Conservation (phyloP, 2,329 filamentous ascomycete species). For the Pseudopyrenochaeta lycopersici region DNA sequence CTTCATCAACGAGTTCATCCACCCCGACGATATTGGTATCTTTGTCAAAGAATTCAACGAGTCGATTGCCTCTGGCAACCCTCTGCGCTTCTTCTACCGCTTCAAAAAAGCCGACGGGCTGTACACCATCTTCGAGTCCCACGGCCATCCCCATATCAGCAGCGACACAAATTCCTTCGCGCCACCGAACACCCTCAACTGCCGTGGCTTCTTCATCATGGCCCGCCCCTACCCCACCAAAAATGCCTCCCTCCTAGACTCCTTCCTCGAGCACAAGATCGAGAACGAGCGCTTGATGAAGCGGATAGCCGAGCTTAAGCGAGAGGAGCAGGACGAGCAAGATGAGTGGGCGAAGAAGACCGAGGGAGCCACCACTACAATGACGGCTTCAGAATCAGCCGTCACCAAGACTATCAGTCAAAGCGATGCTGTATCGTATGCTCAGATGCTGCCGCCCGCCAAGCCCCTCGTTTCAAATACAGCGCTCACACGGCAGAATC, state of each 20-base stretch:
- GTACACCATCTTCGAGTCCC: constrained; percentile 86
- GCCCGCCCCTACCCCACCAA: constrained; percentile 88
- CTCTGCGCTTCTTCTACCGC: constrained; percentile 85
- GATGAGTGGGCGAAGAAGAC: constrained; percentile 71
- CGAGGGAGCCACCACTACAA: constrained; percentile 47
- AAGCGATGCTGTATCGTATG: constrained; percentile 52
- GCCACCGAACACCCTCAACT: constrained; percentile 69
- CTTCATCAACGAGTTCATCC: constrained; percentile 83
- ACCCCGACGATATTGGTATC: constrained; percentile 82
- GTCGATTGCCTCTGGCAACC: constrained; percentile 81
- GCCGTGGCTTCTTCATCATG: constrained; percentile 93
- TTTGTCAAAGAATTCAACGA: constrained; percentile 91
- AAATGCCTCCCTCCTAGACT: constrained; percentile 85
- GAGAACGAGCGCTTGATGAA: constrained; percentile 89
- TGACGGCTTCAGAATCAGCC: constrained; percentile 57
- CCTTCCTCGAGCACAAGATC: constrained; percentile 95
- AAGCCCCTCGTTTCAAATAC: constrained; percentile 69
- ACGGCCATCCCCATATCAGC: constrained; percentile 89
- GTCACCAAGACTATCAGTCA: constrained; percentile 47
- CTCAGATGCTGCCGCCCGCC: constrained; percentile 72
- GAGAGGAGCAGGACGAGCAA: constrained; percentile 83
- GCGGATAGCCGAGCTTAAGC: constrained; percentile 83
- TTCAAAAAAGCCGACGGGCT: constrained; percentile 77
- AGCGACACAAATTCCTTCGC: constrained; percentile 71
- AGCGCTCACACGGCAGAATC: constrained; percentile 79